Percentiles rank a stretch among this genome's conserved stretches.
phyloP scores from a whole-genome alignment of 345 rosid genomes.

The Linum lewisii region DNA sequence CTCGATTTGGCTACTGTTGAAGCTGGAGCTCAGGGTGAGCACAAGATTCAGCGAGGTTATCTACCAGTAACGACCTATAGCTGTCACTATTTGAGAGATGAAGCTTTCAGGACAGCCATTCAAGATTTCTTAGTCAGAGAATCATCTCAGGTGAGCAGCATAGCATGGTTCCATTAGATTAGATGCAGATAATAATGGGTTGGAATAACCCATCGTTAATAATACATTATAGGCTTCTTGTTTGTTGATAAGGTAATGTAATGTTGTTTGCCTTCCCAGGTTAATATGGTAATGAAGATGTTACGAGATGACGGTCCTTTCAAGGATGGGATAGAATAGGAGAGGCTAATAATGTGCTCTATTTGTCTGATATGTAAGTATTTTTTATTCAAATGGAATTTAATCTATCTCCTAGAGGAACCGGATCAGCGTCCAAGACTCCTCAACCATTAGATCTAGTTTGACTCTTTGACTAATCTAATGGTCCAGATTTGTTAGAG shows the following conservation, averaged over 20 bases:
- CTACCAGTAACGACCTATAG: conserved; percentile 82
- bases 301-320: conserved; percentile 72
- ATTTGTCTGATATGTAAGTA: not conserved
- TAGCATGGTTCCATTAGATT: not conserved
- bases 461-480: no score
- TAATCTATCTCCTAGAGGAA: no score
- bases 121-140: conserved; percentile 58
- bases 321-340: conserved; percentile 46
- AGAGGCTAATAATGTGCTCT: not conserved
- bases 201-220: not conserved
- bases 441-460: no score
- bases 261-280: conserved; percentile 34
- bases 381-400: no score
- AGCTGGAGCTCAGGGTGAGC: conserved; percentile 99
- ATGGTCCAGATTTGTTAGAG: no score
- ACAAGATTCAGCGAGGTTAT: conserved; percentile 90
- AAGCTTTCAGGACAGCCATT: conserved; percentile 59
- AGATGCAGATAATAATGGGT: not conserved
- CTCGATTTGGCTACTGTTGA: conserved; percentile 67
- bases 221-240: not conserved
- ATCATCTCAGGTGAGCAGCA: conserved; percentile 60
- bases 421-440: no score
- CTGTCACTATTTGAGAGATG: conserved; percentile 69
- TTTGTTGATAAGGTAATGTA: not conserved
- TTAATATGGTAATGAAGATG: conserved; percentile 55